Base-by-base conservation (phyloP, 2,329 filamentous ascomycete genomes). In the Pyrenochaeta sp. region DNA sequence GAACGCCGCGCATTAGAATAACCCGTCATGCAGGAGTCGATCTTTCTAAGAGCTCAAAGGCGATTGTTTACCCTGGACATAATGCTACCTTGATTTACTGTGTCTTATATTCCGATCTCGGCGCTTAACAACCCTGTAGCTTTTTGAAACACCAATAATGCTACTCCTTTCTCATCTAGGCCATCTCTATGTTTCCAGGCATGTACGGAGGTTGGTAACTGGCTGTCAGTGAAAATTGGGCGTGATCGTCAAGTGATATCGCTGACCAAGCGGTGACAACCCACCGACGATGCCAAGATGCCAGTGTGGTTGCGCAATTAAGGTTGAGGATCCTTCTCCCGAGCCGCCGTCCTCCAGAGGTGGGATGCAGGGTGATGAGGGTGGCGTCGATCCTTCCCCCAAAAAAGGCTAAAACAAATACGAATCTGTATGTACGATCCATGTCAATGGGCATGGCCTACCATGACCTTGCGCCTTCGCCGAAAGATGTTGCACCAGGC, bases 351-450 rank as follows among this genome's bases (percentile, higher is more conserved):
- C 51, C 45, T 41, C 47, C 49, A 60, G 53, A 59, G 59, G 41
- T 33, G 35, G 30, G 29, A 35, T 53, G 57, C 58, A 63, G 51
- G 48, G 51, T 62, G 61, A 61, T 61, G 58, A 56, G 42, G 47
- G 54, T 62, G 57, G 56, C 60, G 65, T 48, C 36, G 61, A 67
- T 72, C 64, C 27, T 64, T 43, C 53, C 45, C 35, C 40, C 51
- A 36, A 51, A 59, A 27, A 40, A 54, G 65, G 66, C 36, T 68
- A 66, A 69, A 64, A 51, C 57, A 56, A 49, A 66, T 60, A 63
- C 61, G 52, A 62, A 53, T 48, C 21, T 55, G 48, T 56, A 63
- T 56, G 57, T 53, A 55, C 56, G 54, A 59, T 54, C 54, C 58
- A 54, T 55, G 41, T 55, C 57, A n/a, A 44, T 31, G 46, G 39